Evolutionary conservation across 2,329 filamentous ascomycete genomes (phyloP).

Genomic region (Aspergillus sp.): DNA sequence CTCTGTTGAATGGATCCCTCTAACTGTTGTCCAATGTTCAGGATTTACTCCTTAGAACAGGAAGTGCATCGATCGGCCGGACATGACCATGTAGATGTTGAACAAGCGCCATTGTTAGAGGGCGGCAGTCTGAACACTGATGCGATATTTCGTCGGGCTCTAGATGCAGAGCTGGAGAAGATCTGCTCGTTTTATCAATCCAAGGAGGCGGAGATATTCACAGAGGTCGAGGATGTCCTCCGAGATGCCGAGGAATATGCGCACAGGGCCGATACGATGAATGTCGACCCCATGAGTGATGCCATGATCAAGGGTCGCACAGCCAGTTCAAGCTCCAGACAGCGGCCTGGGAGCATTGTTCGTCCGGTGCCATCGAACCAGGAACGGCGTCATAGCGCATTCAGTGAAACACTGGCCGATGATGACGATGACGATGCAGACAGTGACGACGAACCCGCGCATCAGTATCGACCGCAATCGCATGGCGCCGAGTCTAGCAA

Average conservation of each 20-base stretch:
- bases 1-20: not conserved
- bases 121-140: constrained; percentile 67
- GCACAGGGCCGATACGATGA: constrained; percentile 52
- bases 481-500: constrained; percentile 30
- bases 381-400: constrained; percentile 49
- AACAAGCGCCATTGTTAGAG: constrained; percentile 79
- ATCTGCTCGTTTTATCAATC: constrained; percentile 85
- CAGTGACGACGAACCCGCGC: constrained; percentile 61
- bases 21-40: constrained; percentile 42
- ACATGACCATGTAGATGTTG: constrained; percentile 65
- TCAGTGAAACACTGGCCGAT: constrained; percentile 53
- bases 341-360: constrained; percentile 51
- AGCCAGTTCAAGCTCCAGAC: constrained; percentile 45
- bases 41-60: constrained; percentile 95
- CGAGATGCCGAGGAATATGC: constrained; percentile 71
- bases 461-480: constrained; percentile 23
- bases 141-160: constrained; percentile 73
- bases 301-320: constrained; percentile 44
- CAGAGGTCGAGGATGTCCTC: constrained; percentile 76
- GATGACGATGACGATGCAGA: constrained; percentile 52
- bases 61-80: constrained; percentile 64
- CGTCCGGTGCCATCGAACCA: constrained; percentile 37
- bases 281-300: constrained; percentile 47
- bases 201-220: constrained; percentile 85
- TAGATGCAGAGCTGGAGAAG: constrained; percentile 91